Evolutionary conservation across 2,329 filamentous ascomycete genomes (phyloP).

Genomic region (Aspergillus sp.): DNA sequence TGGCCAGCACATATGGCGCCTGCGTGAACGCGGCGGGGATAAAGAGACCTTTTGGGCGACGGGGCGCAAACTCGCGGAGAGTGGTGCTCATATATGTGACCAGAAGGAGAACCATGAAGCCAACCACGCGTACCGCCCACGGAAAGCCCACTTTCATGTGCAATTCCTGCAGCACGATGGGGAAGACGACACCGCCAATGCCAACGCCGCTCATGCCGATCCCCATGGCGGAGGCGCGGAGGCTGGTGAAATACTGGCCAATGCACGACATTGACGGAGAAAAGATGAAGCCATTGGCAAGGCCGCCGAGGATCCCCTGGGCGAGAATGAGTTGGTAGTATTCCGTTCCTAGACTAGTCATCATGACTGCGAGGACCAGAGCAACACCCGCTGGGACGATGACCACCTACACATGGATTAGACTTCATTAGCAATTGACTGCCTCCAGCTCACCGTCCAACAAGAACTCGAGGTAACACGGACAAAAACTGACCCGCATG

Average conservation of each 20-base stretch:
- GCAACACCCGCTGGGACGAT: background rate
- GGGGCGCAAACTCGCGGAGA: background rate
- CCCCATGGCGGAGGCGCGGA: background rate
- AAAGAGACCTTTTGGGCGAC: background rate
- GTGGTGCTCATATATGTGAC: background rate
- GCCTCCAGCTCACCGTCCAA: slow-evolving; percentile 1
- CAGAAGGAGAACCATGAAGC: background rate
- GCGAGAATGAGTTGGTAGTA: background rate
- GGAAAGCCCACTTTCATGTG: background rate
- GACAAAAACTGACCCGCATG: background rate
- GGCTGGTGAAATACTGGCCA: background rate
- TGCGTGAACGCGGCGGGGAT: background rate
- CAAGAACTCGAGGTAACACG: slow-evolving; percentile 3
- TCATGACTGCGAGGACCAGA: slow-evolving; percentile 18
- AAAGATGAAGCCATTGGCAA: slow-evolving; percentile 18
- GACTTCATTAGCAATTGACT: background rate
- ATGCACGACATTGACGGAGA: background rate
- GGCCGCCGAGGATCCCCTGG: slow-evolving; percentile 12
- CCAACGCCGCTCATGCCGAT: background rate
- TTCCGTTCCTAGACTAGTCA: slow-evolving; percentile 7
- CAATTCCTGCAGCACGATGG: slow-evolving; percentile 10
- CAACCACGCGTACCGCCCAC: background rate
- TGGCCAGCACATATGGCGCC: background rate
- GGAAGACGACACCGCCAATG: background rate
- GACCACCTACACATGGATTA: background rate